phyloP scores from a whole-genome alignment of 768 basidiomycete species.

The Cystobasidium ongulense region DNA sequence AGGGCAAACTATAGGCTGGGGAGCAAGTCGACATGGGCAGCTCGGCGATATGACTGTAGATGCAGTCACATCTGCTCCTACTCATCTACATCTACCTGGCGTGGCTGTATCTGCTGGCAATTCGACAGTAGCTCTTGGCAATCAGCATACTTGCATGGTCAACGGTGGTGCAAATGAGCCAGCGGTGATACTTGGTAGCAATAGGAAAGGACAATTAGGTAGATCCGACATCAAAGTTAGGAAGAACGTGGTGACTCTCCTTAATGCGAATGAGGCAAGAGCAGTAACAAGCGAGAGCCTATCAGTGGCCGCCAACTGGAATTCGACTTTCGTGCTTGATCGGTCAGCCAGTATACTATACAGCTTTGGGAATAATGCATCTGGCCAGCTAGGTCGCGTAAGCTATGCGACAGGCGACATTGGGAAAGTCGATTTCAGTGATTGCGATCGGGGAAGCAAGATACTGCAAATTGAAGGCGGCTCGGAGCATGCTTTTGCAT shows the following conservation, averaged over 20 bases:
- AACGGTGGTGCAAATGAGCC: neutral
- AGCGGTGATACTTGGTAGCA: conserved; percentile 27
- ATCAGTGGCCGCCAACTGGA: neutral
- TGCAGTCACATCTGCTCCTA: neutral
- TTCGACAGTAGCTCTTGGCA: conserved; percentile 23
- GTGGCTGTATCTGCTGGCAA: neutral
- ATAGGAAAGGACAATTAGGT: conserved; percentile 36
- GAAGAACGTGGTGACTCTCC: neutral
- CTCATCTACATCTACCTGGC: neutral
- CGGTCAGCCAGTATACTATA: neutral
- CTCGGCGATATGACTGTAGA: conserved; percentile 48
- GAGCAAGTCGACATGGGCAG: conserved; percentile 73
- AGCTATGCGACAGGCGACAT: neutral
- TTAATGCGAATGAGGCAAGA: neutral
- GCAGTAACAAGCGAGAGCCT: neutral
- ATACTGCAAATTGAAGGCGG: conserved; percentile 56
- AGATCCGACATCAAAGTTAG: conserved; percentile 4
- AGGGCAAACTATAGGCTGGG: conserved; percentile 63
- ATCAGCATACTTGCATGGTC: conserved; percentile 35
- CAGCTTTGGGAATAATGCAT: conserved; percentile 30
- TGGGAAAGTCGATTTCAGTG: conserved; percentile 40
- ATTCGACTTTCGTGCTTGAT: neutral
- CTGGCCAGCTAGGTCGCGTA: conserved; percentile 20
- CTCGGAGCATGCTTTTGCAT: conserved; percentile 69
- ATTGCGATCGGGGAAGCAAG: neutral